Base-by-base conservation (phyloP, 371 early-diverging fungal genomes). In the Mucor racemosus region DNA sequence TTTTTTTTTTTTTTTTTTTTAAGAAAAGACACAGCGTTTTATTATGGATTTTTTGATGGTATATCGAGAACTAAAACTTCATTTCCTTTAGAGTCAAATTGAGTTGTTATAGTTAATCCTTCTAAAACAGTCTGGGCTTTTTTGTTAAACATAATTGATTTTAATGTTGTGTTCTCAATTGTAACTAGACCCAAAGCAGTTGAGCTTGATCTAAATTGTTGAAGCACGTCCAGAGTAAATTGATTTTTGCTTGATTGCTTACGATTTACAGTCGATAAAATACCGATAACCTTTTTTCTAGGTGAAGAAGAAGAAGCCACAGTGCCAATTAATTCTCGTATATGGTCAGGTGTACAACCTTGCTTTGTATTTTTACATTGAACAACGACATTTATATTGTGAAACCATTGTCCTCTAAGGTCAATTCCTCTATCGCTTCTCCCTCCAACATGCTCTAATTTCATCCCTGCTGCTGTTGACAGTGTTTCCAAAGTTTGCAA, bases 361-460 rank as follows among this genome's bases (percentile, higher is more conserved):
- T 57, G 66, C 42, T 78, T 76, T 56, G 69, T 55, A 38, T 76
- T 76, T 60, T 82, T 79, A 61, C 80, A 79, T 58, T 82, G 83
- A 19, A 69, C 59, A 9, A 77, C 46, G 13, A 74, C 41, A 54
- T 39, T 36, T 35, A 58, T 48, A n/a, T 60, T n/a, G 58, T 68
- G 36, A 1, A 57, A 59, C 83, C 83, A 82, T 6, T 55, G 35
- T 4, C 83, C 83, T 40, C 75, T 55, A 0, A 82, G 46, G 66
- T 82, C 83, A 17, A 82, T 65, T 5, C 83, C 83, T 21, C 79
- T 67, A 59, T 82, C 83, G 9, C 75, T 66, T 53, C 64, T 70
- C 9, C 83, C 83, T 8, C 83, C 83, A 7, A 72, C 74, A 60
- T 76, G 78, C 21, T 57, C 58, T 9, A 82, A 58, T n/a, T 50